Evolutionary conservation across 257 asterid species (phyloP), one percentile per base, ranked within the genome.

Genomic region (Agastache rugosa): DNA sequence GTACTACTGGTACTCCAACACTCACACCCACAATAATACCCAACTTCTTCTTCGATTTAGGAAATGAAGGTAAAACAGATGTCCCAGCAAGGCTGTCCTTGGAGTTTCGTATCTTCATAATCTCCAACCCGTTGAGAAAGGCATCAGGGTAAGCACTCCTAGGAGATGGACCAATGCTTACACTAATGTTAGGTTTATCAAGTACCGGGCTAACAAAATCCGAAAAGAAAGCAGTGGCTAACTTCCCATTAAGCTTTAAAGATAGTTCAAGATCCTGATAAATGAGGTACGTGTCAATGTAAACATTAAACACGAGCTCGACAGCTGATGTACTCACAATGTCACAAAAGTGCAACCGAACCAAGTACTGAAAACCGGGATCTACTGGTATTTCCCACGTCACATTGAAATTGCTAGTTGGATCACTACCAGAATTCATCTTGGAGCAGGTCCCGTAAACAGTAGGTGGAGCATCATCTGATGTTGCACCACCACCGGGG

Each of bases 311-410:
- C 47, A 82, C 14, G 8, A 90, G 82, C 77, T 78, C 83, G 58
- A 68, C 79, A 15, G 97, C 70, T 27, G 85, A 29, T 1, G 77
- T 34, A 60, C 93, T 86, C 44, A 88, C 89, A 14, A 93, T 86
- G 25, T 93, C 98, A 39, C 98, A 93, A 73, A 93, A 91, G 75
- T 93, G 97, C 69, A 93, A 47, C 69, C 98, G 88, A 25, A 91
- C 16, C 14, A 87, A 44, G 79, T 93, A 90, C 67, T 82, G 97
- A 75, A 88, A 93, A 0, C 87, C 93, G 0, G 75, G 75, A 65
- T 91, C 97, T 47, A 93, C 90, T 2, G 54, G 22, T 42, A 91
- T 87, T 15, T 66, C 72, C 98, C 98, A 93, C 0, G 97, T 86
- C 66, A 90, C 88, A 39, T 91, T 93, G 83, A 93, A 90, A 53